Base-by-base conservation (phyloP, 352 stramenopile species). In the Thraustotheca clavata region DNA sequence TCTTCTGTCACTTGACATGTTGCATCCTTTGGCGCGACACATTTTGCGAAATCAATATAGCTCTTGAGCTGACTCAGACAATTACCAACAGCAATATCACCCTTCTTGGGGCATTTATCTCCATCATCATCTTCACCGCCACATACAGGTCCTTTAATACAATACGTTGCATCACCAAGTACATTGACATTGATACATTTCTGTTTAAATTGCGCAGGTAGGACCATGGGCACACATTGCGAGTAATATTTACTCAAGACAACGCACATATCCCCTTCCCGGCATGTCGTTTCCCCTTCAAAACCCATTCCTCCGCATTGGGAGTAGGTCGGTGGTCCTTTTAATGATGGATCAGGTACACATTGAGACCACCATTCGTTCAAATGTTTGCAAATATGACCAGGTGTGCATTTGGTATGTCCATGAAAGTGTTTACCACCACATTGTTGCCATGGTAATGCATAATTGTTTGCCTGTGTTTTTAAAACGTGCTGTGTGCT, bases 81-180 rank as follows among this genome's bases (percentile, higher is more conserved):
- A 40, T 73, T 60, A 14, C 57, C 67, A 16, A 74, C 69, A 40
- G 76, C 73, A 20, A 73, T 62, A 47, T 77, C 73, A 14, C 71
- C 72, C 49, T 73, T 73, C 26, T 71, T 69, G 27, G 76, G 76
- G 40, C 76, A 85, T 9, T 61, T 49, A 14, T 43, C 67, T 20
- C 76, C 74, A 4, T 62, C 29, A 27, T 63, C 55, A 18, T 52
- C 55, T 20, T 62, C 35, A 18, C 34, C 67, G 38, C 71, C 73
- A 41, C 77, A 86, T 20, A 80, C 67, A 0, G 67, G 62, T 14
- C 74, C 77, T 12, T 68, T 38, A 20, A 83, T 72, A 54, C 76
- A 86, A 55, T 79, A 86, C 7, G 73, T 80, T 26, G 73, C 70
- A 35, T 80, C 73, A 1, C 67, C 73, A 31, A 67, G 55, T 32